Evolutionary conservation across 2,329 filamentous ascomycete genomes (phyloP).

Genomic region (Metarhizium guizhouense): DNA sequence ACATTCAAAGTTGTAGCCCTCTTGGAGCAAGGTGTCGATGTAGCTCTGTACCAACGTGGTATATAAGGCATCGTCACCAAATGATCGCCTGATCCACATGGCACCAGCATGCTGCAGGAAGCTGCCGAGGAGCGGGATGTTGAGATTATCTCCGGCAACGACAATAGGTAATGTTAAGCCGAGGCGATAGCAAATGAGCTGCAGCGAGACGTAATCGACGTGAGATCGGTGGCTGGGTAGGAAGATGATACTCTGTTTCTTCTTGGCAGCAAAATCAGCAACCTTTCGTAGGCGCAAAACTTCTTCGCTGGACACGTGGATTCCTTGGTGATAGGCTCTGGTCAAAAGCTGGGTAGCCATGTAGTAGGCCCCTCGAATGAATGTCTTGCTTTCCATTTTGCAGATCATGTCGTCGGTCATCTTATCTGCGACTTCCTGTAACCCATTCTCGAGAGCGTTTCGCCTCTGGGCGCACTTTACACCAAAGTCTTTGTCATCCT

Average conservation of each 20-base stretch:
- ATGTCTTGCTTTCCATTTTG: conserved; percentile 93
- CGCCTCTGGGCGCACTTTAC: conserved; percentile 44
- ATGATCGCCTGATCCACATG: conserved; percentile 91
- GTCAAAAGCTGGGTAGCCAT: conserved; percentile 79
- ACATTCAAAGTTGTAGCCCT: conserved; percentile 92
- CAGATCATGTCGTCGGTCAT: conserved; percentile 96
- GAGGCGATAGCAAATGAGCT: conserved; percentile 90
- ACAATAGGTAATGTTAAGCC: conserved; percentile 85
- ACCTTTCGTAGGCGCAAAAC: conserved; percentile 74
- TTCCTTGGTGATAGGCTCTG: conserved; percentile 90
- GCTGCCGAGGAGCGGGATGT: conserved; percentile 80
- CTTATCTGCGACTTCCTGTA: conserved; percentile 74
- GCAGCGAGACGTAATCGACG: conserved; percentile 90
- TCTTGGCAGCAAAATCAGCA: conserved; percentile 70
- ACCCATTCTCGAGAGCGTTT: conserved; percentile 58
- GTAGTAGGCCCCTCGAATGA: conserved; percentile 90
- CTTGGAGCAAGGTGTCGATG: conserved; percentile 82
- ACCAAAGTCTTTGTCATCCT: conserved; percentile 43
- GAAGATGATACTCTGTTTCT: conserved; percentile 94
- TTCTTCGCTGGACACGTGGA: conserved; percentile 93
- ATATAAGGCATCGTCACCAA: conserved; percentile 87
- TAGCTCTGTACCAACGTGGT: conserved; percentile 91
- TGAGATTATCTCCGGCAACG: conserved; percentile 91
- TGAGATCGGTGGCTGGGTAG: conserved; percentile 91
- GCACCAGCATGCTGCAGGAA: conserved; percentile 95